Evolutionary conservation across 116 monocot species (phyloP), one percentile per base, ranked within the genome.

Genomic region (Papilionanthe hybrid): DNA sequence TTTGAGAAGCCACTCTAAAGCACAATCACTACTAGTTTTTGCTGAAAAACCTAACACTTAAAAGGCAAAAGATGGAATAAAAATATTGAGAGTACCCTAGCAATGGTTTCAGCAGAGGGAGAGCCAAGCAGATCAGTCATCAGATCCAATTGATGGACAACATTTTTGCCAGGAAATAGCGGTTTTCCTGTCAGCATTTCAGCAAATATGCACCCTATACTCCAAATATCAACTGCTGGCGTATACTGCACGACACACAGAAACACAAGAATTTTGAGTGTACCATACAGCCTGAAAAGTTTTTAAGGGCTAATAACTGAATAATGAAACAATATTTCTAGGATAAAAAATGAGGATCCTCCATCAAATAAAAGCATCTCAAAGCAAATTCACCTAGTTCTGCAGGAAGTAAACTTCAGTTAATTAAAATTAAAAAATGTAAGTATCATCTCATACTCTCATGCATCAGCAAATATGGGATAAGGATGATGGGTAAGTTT

Each of bases 141-240:
- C 28, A 89, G 56, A 81, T 89, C 89, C 76, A 89, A 81, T 69
- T 89, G 89, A 81, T 89, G 89, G 15, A 89, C 89, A 7, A 89
- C 89, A 84, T 89, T 86, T 83, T 89, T 89, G 32, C 89, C 89
- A 79, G 89, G 89, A 86, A 89, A 89, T 73, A 89, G 81, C 15
- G 89, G 89, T 55, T 81, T 83, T n/a, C 89, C 86, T 42, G 84
- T 82, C 37, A 89, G 78, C 74, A 89, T 55, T 79, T 89, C 89
- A 43, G 89, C 89, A 84, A 86, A 89, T 84, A 89, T 89, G 69
- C 89, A 89, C 63, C 89, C 89, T 63, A 89, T 89, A 76, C 89
- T 89, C 89, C 89, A 89, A 56, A 86, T 89, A 78, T 89, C 89
- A 73, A 89, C 84, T 44, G 89, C 89, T 75, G 89, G 89, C 3